Conservation (phyloP, 2,329 filamentous ascomycete species). For the Fusarium tuaranense region DNA sequence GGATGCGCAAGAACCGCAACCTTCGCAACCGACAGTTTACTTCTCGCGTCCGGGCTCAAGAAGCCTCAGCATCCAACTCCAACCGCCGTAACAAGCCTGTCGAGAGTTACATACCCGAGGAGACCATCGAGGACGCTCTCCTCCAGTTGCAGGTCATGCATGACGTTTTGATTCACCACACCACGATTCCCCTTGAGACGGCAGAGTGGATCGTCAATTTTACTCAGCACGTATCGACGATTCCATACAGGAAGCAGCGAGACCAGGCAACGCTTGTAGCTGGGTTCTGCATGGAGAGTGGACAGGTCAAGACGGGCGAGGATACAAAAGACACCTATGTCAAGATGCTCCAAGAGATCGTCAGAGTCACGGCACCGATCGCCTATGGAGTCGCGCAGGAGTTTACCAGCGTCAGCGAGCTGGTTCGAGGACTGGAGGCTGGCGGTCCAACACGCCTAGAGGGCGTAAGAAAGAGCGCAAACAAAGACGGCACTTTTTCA, state of each 20-base stretch:
- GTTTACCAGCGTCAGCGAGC: slow-evolving; percentile 67
- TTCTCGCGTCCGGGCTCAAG: slow-evolving; percentile 68
- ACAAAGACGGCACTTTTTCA: slow-evolving; percentile 66
- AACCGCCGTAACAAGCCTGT: slow-evolving; percentile 54
- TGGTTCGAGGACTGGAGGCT: slow-evolving; percentile 69
- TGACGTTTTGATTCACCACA: slow-evolving; percentile 77
- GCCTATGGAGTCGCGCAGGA: slow-evolving; percentile 75
- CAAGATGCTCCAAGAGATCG: slow-evolving; percentile 81
- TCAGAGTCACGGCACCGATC: slow-evolving; percentile 77
- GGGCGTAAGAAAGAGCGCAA: slow-evolving; percentile 67
- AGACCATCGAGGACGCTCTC: slow-evolving; percentile 77
- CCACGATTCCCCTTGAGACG: slow-evolving; percentile 68
- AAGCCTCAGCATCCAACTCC: slow-evolving; percentile 41
- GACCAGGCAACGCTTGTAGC: slow-evolving; percentile 64
- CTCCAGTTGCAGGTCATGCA: slow-evolving; percentile 77
- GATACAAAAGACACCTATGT: slow-evolving; percentile 75
- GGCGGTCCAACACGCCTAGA: slow-evolving; percentile 73
- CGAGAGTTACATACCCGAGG: slow-evolving; percentile 71
- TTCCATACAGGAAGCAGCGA: slow-evolving; percentile 73
- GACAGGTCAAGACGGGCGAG: slow-evolving; percentile 79
- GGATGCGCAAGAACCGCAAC: slow-evolving; percentile 77
- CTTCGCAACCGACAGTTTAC: slow-evolving; percentile 76
- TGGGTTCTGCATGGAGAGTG: slow-evolving; percentile 82
- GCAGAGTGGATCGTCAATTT: slow-evolving; percentile 80
- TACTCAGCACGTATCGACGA: slow-evolving; percentile 82